Evolutionary conservation across 805 yeast species (phyloP).

Genomic region (Wickerhamomyces alni): DNA sequence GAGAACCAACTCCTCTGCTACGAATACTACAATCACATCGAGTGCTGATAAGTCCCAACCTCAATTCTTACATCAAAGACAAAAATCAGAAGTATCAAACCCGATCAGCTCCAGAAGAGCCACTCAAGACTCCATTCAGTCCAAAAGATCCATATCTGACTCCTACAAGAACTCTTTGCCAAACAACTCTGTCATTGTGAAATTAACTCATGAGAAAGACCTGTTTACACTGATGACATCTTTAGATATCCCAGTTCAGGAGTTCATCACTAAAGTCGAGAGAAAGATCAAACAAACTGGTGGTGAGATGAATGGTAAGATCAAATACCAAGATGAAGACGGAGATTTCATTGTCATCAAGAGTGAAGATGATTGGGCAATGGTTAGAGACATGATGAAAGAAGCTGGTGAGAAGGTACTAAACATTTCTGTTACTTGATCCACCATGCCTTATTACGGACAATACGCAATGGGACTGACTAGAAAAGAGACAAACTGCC

Average conservation of each 20-base stretch:
- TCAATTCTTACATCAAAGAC: constrained; percentile 17
- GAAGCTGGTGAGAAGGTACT: constrained; percentile 44
- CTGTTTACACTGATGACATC: constrained; percentile 65
- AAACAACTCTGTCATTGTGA: constrained; percentile 31
- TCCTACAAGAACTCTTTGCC: constrained; percentile 33
- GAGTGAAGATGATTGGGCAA: constrained; percentile 80
- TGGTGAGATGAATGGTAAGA: constrained; percentile 39
- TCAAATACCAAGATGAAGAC: constrained; percentile 90
- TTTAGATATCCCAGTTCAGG: constrained; percentile 41
- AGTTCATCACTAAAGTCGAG: constrained; percentile 52
- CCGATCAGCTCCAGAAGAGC: constrained; percentile 15
- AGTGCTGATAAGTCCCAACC: constrained; percentile 5
- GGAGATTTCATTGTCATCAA: constrained; percentile 86
- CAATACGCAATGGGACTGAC: too few species aligned
- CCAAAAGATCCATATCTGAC: constrained; percentile 34
- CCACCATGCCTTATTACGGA: too few species aligned
- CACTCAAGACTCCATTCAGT: constrained; percentile 22
- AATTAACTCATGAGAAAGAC: constrained; percentile 37
- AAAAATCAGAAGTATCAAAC: constrained; percentile 20
- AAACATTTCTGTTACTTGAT: constrained; percentile 34
- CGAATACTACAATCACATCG: constrained; percentile 8
- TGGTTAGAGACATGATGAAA: constrained; percentile 69
- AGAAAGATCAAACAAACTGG: constrained; percentile 52
- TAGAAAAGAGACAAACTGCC: too few species aligned
- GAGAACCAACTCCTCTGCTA: constrained; percentile 18